A percentile compares a stretch with the other conserved stretches of the same genome.
phyloP scores from a whole-genome alignment of 768 basidiomycete genomes.

The Goffeauzyma gilvescens region DNA sequence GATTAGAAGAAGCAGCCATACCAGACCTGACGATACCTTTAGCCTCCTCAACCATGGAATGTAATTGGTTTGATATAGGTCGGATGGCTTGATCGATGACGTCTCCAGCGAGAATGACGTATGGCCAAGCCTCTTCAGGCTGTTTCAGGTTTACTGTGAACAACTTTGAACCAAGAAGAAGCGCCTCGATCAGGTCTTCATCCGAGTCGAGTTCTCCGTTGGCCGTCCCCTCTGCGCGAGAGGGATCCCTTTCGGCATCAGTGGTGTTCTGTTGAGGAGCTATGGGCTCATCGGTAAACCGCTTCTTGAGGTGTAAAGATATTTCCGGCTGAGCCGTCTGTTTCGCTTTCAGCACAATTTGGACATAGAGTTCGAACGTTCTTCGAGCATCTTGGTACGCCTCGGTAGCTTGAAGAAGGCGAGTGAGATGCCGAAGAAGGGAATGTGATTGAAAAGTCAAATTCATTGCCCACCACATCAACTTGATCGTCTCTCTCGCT shows the following conservation, averaged over 20 bases:
- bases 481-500: conserved; percentile 54
- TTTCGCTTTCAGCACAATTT: conserved; percentile 64
- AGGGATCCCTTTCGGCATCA: neutral
- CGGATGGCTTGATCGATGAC: conserved; percentile 41
- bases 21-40: conserved; percentile 50
- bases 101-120: conserved; percentile 25
- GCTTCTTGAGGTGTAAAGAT: conserved; percentile 24
- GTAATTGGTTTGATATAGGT: neutral
- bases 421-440: conserved; percentile 65
- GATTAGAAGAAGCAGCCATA: conserved; percentile 38
- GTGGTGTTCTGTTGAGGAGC: conserved; percentile 10
- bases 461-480: conserved; percentile 55
- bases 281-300: conserved; percentile 17
- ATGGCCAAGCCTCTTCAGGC: conserved; percentile 38
- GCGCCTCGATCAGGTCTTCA: conserved; percentile 52
- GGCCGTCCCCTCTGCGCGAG: no score
- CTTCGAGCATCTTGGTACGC: conserved; percentile 36
- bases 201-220: no score
- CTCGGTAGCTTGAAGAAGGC: conserved; percentile 44
- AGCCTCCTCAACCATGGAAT: conserved; percentile 25
- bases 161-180: conserved; percentile 60
- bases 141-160: conserved; percentile 44
- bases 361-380: conserved; percentile 60
- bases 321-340: conserved; percentile 38
- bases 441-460: conserved; percentile 83